Percentiles rank a stretch among this genome's conserved stretches.
phyloP scores from a whole-genome alignment of 306 rosid species.

The Erythrophleum fordii region DNA sequence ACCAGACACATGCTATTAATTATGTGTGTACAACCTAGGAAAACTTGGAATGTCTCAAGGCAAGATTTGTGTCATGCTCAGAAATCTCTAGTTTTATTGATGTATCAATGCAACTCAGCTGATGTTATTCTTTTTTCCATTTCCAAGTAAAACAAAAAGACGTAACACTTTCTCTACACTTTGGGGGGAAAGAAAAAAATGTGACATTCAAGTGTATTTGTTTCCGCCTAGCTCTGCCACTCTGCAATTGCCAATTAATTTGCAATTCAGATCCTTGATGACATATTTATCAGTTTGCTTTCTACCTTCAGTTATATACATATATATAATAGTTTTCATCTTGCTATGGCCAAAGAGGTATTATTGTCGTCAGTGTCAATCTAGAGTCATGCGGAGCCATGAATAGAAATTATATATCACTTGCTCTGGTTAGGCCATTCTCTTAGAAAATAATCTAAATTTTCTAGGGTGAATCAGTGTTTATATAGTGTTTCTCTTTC shows the following conservation, averaged over 20 bases:
- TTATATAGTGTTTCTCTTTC: constrained; percentile 26
- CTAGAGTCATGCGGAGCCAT: neutral
- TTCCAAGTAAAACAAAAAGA: constrained; percentile 16
- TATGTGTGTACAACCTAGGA: neutral
- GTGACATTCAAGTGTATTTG: neutral
- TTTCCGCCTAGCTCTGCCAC: neutral
- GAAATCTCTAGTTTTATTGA: neutral
- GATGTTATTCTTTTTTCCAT: constrained; percentile 1
- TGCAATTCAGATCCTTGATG: neutral
- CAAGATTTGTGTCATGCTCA: constrained; percentile 8
- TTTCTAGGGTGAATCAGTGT: neutral
- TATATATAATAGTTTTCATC: neutral
- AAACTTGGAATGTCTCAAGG: constrained; percentile 16
- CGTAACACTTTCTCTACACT: neutral
- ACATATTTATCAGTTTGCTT: neutral
- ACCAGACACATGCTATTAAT: too few relatives aligned
- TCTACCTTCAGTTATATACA: neutral
- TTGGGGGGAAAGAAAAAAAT: constrained; percentile 1
- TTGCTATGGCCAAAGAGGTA: neutral
- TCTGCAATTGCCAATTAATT: constrained; percentile 10
- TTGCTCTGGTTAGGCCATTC: constrained; percentile 4
- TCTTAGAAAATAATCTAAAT: constrained; percentile 5
- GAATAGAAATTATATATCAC: constrained; percentile 9
- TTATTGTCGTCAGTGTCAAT: neutral
- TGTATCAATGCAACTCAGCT: neutral